A percentile compares a stretch with the other conserved stretches of the same genome.
Evolutionary conservation across 208 protist genomes (phyloP).

Genomic region (Leishmania arabica): DNA sequence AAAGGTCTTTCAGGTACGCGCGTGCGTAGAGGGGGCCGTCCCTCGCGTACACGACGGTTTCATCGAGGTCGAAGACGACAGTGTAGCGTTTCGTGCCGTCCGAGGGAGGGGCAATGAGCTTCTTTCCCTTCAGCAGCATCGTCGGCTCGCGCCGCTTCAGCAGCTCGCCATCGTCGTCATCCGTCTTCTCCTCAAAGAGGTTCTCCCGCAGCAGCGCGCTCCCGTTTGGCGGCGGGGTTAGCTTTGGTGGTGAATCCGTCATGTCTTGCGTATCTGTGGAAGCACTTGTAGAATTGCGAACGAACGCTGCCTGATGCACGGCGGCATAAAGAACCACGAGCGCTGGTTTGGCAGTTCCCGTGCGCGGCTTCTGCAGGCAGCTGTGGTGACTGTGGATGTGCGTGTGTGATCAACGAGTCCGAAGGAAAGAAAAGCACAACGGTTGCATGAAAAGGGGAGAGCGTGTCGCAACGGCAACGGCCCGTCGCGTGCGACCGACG

Average conservation of each 20-base stretch:
- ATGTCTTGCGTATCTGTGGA: slow-evolving; percentile 2
- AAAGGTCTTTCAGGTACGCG: slow-evolving; percentile 74
- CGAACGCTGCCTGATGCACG: neutral
- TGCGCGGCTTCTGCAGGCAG: neutral
- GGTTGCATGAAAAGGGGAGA: neutral
- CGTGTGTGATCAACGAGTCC: neutral
- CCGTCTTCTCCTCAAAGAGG: slow-evolving; percentile 61
- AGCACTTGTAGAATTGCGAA: neutral
- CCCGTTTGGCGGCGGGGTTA: slow-evolving; percentile 61
- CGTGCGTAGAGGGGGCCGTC: slow-evolving; percentile 87
- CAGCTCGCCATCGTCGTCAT: slow-evolving; percentile 52
- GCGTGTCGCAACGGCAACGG: neutral
- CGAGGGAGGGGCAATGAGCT: slow-evolving; percentile 55
- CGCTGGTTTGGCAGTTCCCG: neutral
- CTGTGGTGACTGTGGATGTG: neutral
- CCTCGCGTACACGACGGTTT: slow-evolving; percentile 91
- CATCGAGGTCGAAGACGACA: slow-evolving; percentile 90
- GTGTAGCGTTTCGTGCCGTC: slow-evolving; percentile 68
- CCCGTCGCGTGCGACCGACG: neutral
- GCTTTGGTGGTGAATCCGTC: slow-evolving; percentile 26
- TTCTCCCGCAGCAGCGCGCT: slow-evolving; percentile 78
- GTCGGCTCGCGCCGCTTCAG: slow-evolving; percentile 78
- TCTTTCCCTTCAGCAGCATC: slow-evolving; percentile 59
- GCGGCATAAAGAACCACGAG: neutral
- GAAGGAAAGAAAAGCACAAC: neutral